Base-by-base conservation (phyloP, 2,329 filamentous ascomycete genomes). In the Myriangium duriaei region DNA sequence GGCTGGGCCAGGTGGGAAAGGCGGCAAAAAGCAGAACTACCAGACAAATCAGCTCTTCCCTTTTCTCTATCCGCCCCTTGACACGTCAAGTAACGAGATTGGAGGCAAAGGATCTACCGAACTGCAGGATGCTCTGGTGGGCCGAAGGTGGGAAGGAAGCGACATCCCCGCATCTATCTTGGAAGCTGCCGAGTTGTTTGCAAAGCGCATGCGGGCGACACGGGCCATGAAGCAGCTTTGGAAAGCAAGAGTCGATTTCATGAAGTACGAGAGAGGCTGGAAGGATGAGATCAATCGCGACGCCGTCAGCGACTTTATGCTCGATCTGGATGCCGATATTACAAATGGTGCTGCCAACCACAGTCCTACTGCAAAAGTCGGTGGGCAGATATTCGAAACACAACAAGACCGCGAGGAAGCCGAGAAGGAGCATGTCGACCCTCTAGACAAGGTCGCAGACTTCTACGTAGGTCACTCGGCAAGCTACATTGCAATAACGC, bases 21-120 rank as follows among this genome's bases (percentile, higher is more conserved):
- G 82, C 37, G 87, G 81, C 1, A 98, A 98, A 67, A 98, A 98
- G 56, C 91, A 98, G 53, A 98, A 96, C 49, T 98, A 98, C 52
- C 91, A 98, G 58, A 98, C 91, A 0, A 98, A 98, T 53, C 91
- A 98, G 51, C 91, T 95, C 54, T 96, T 98, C 47, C 91, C 91
- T 0, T 96, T 98, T 54, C 77, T 98, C 63, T 98, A 98, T 49
- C 91, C 91, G 2, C 91, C 91, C 1, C 65, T 95, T 12, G 88
- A 95, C 58, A 79, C 79, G 44, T 79, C 76, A 15, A 94, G 86
- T 60, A 94, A 93, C 54, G 82, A 80, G 49, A 78, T 88, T 26
- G 88, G 91, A 35, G 88, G 88, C 1, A 95, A 93, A 55, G 87
- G 87, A 10, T 74, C 72, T 13, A 82, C 86, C 4, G 81, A 82